Conservation (phyloP, 805 yeast species). For the Starmerella powellii region DNA sequence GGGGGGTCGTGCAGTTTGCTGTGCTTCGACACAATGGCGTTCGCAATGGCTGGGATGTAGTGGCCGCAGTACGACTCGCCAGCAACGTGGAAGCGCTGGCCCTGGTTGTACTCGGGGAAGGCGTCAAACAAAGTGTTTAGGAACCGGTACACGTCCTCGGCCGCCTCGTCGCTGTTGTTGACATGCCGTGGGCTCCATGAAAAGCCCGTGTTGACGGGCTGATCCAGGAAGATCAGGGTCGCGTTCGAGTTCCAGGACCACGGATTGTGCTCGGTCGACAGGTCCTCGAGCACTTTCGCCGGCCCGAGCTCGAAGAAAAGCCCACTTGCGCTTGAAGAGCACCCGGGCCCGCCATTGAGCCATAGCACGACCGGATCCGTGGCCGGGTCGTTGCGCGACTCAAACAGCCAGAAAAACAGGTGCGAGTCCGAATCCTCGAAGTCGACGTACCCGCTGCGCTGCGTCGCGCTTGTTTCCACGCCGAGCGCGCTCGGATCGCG, state of each 20-base stretch:
- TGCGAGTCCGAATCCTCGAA: slow-evolving; percentile 56
- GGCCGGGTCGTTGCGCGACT: slow-evolving; percentile 75
- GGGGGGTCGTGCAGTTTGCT: background rate
- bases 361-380: slow-evolving; percentile 80
- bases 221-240: slow-evolving; percentile 78
- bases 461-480: slow-evolving; percentile 43
- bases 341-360: slow-evolving; percentile 95
- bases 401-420: slow-evolving; percentile 87
- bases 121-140: slow-evolving; percentile 70
- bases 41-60: slow-evolving; percentile 71
- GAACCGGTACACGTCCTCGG: slow-evolving; percentile 76
- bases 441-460: slow-evolving; percentile 62
- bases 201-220: slow-evolving; percentile 87
- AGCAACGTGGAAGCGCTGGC: slow-evolving; percentile 60
- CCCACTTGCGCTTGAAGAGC: slow-evolving; percentile 71
- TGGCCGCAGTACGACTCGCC: slow-evolving; percentile 94
- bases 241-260: slow-evolving; percentile 87
- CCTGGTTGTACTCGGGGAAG: slow-evolving; percentile 56
- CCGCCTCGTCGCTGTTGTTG: slow-evolving; percentile 66
- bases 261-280: slow-evolving; percentile 45
- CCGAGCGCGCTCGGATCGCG: slow-evolving; percentile 9
- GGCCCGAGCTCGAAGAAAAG: slow-evolving; percentile 88
- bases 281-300: slow-evolving; percentile 50
- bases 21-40: slow-evolving; percentile 39
- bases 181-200: slow-evolving; percentile 51